A percentile compares a stretch with the other conserved stretches of the same genome.
These are phyloP conservation scores for Emmonsiellopsis sp. DNA, from an alignment of 2,329 filamentous ascomycete species.

Conservation along the genomic window DNA sequence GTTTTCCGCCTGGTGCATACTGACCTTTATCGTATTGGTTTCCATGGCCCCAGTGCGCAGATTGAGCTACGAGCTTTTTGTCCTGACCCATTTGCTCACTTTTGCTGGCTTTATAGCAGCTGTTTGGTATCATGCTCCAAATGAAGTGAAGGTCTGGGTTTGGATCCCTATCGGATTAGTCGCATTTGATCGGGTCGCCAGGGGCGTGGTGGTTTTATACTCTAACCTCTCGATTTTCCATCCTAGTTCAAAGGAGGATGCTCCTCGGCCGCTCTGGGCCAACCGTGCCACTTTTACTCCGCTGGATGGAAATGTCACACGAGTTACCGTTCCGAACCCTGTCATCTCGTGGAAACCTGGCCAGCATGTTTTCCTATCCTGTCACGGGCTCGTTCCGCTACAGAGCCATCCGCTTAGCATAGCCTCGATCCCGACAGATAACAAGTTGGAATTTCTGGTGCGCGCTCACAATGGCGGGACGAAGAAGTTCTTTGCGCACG, in stretches of 20 bases:
- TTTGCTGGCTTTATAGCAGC: slow-evolving; percentile 40
- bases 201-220: slow-evolving; percentile 27
- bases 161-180: slow-evolving; percentile 41
- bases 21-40: slow-evolving; percentile 44
- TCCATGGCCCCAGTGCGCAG: slow-evolving; percentile 41
- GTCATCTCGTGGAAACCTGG: slow-evolving; percentile 51
- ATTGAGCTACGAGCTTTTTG: slow-evolving; percentile 45
- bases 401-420: slow-evolving; percentile 59
- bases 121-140: slow-evolving; percentile 40
- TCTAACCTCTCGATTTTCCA: slow-evolving; percentile 35
- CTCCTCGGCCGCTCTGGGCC: slow-evolving; percentile 20
- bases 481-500: slow-evolving; percentile 41
- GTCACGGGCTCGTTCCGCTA: slow-evolving; percentile 46
- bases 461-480: slow-evolving; percentile 47
- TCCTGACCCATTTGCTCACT: slow-evolving; percentile 44
- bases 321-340: slow-evolving; percentile 46
- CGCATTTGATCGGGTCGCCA: slow-evolving; percentile 34
- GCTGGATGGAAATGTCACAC: slow-evolving; percentile 46
- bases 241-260: slow-evolving; percentile 6
- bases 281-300: slow-evolving; percentile 39
- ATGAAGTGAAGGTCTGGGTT: slow-evolving; percentile 34
- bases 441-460: slow-evolving; percentile 47
- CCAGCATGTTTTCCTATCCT: slow-evolving; percentile 54
- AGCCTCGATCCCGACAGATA: slow-evolving; percentile 45
- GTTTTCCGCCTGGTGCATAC: slow-evolving; percentile 42